These are phyloP conservation scores for Saccharomycopsis sp. DNA, from an alignment of 805 yeast genomes.

Conservation along the genomic window DNA sequence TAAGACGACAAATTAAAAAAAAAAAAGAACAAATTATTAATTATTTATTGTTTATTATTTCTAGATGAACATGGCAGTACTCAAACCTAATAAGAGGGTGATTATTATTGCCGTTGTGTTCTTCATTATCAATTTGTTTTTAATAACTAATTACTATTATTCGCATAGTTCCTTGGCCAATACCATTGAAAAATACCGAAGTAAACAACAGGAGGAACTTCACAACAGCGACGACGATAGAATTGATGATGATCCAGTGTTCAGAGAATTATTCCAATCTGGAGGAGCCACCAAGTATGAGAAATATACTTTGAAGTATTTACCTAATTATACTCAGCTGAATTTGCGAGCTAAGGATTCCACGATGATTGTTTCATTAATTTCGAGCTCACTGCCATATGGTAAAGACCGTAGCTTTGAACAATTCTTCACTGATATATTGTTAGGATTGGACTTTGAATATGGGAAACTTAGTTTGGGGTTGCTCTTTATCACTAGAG, in stretches of 20 bases:
- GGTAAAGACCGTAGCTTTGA: conserved; percentile 31
- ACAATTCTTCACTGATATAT: conserved; percentile 29
- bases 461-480: conserved; percentile 24
- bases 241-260: background rate
- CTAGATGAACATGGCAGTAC: no score
- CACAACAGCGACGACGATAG: background rate
- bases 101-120: conserved; percentile 8
- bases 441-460: conserved; percentile 27
- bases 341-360: conserved; percentile 5
- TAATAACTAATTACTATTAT: conserved; percentile 12
- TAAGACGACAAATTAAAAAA: no score
- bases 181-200: conserved; percentile 4
- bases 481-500: conserved; percentile 18
- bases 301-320: conserved; percentile 7
- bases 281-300: background rate
- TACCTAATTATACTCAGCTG: conserved; percentile 10
- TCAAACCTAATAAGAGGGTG: conserved; percentile 8
- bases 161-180: conserved; percentile 7
- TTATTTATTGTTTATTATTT: no score
- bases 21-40: no score
- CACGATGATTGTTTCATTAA: conserved; percentile 11
- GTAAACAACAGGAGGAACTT: background rate
- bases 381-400: conserved; percentile 26
- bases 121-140: conserved; percentile 10
- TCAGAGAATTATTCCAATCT: conserved; percentile 5